phyloP scores from a whole-genome alignment of 306 rosid species.

The Vigna nakashimae region DNA sequence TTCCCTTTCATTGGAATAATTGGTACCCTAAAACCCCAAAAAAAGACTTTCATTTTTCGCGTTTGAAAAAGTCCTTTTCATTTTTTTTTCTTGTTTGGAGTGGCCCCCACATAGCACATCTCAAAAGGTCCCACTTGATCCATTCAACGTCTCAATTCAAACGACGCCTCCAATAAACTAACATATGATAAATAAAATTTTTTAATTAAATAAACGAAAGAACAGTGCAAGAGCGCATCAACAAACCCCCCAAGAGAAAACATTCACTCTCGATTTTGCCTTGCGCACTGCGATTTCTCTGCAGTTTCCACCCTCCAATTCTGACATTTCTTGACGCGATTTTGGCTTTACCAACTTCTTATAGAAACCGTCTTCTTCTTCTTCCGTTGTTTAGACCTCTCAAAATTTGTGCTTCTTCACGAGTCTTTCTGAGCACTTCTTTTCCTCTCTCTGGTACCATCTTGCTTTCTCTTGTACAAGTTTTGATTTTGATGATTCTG shows the following conservation, averaged over 20 bases:
- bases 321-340: slow-evolving; percentile 60
- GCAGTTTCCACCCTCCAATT: slow-evolving; percentile 42
- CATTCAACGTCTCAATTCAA: slow-evolving; percentile 49
- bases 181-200: neutral
- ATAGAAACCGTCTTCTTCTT: slow-evolving; percentile 22
- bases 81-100: neutral
- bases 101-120: slow-evolving; percentile 21
- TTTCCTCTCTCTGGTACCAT: slow-evolving; percentile 58
- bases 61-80: slow-evolving; percentile 3
- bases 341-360: slow-evolving; percentile 52
- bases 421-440: slow-evolving; percentile 22
- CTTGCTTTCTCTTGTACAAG: slow-evolving; percentile 26
- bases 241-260: slow-evolving; percentile 24
- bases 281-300: slow-evolving; percentile 39
- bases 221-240: slow-evolving; percentile 1
- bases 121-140: slow-evolving; percentile 25
- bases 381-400: neutral
- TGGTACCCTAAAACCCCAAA: neutral
- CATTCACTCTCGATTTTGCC: slow-evolving; percentile 18
- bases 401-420: slow-evolving; percentile 1
- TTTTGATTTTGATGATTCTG: slow-evolving; percentile 42
- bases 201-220: neutral
- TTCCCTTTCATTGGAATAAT: neutral
- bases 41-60: neutral
- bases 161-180: slow-evolving; percentile 25